Percentiles rank a stretch among this genome's conserved stretches.
These are phyloP conservation scores for Pyrus betulifolia DNA, from an alignment of 306 rosid genomes.

Conservation along the genomic window DNA sequence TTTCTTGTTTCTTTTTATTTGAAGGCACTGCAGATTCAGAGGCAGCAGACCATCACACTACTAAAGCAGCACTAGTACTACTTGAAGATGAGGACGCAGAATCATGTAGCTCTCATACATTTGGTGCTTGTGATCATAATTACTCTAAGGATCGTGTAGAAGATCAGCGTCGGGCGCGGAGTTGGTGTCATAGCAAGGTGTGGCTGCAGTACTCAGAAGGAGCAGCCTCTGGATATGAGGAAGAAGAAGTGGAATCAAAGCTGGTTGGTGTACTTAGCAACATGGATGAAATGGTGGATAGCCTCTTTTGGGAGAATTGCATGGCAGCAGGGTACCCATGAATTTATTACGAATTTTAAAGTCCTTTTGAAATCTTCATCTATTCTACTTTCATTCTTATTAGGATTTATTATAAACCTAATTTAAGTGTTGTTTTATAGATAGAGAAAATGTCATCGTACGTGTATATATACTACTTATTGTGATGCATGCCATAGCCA, in stretches of 20 bases:
- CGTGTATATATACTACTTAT: background rate
- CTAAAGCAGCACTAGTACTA: background rate
- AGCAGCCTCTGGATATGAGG: background rate
- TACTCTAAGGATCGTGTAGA: background rate
- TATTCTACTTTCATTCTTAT: background rate
- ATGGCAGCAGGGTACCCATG: slow-evolving; percentile 46
- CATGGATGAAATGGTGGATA: slow-evolving; percentile 35
- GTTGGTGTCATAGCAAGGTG: background rate
- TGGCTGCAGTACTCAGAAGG: background rate
- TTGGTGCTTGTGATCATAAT: background rate
- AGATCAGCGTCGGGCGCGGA: background rate
- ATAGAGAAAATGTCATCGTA: background rate
- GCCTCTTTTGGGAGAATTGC: slow-evolving; percentile 53
- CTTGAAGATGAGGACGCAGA: slow-evolving; percentile 34
- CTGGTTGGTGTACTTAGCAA: slow-evolving; percentile 1
- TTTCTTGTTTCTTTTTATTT: slow-evolving; percentile 29
- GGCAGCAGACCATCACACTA: slow-evolving; percentile 13
- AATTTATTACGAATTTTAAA: background rate
- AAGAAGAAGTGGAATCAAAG: slow-evolving; percentile 22
- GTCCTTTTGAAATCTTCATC: background rate
- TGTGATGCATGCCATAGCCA: background rate
- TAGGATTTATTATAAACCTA: too few species aligned
- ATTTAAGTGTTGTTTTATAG: background rate
- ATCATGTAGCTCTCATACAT: slow-evolving; percentile 23
- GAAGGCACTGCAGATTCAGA: slow-evolving; percentile 55